These are phyloP conservation scores for Acer campestre DNA, from an alignment of 345 rosid genomes.

Conservation along the genomic window DNA sequence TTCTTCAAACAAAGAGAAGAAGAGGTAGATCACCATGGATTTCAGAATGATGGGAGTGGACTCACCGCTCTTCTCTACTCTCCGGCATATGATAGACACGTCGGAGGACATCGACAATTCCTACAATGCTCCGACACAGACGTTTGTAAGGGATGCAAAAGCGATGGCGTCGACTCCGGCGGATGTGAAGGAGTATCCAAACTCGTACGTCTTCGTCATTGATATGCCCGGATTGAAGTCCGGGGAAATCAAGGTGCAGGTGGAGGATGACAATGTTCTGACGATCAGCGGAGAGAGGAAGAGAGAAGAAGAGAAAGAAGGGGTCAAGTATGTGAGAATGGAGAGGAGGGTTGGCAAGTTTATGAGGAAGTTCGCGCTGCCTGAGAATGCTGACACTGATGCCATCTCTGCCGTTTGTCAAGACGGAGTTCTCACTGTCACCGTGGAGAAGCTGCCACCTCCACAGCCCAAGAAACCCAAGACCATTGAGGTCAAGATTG, in stretches of 20 bases:
- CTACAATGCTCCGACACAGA: constrained; percentile 44
- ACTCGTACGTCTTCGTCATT: constrained; percentile 7
- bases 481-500: background rate
- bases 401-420: constrained; percentile 12
- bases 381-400: constrained; percentile 16
- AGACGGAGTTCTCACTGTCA: constrained; percentile 22
- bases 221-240: constrained; percentile 31
- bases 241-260: constrained; percentile 14
- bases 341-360: constrained; percentile 23
- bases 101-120: constrained; percentile 38
- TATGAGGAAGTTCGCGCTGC: constrained; percentile 19
- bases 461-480: constrained; percentile 20
- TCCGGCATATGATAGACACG: constrained; percentile 60
- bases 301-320: constrained; percentile 13
- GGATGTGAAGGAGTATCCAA: constrained; percentile 18
- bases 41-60: constrained; percentile 45
- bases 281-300: constrained; percentile 32
- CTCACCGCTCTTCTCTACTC: constrained; percentile 38
- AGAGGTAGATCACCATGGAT: constrained; percentile 34
- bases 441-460: constrained; percentile 10
- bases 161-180: constrained; percentile 23
- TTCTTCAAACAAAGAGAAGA: too few species aligned
- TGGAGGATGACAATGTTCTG: constrained; percentile 10
- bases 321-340: constrained; percentile 15
- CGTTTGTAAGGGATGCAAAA: constrained; percentile 54